Conservation (phyloP, 2,329 filamentous ascomycete genomes). For the Botryosphaeria dothidea region DNA sequence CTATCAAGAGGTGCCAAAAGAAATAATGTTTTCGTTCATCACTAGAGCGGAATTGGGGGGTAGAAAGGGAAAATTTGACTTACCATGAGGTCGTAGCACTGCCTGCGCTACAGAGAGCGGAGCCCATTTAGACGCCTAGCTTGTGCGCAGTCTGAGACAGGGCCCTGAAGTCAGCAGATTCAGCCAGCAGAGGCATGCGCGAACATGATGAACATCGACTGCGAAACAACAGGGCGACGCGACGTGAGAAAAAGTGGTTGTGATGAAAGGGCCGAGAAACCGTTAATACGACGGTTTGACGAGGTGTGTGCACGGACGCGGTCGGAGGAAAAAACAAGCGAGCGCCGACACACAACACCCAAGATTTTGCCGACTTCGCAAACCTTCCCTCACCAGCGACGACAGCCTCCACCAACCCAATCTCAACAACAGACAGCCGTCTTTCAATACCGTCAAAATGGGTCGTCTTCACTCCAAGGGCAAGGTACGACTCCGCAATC, state of each 20-base stretch:
- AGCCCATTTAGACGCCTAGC: no score
- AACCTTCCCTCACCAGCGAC: conserved; percentile 14
- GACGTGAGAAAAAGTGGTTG: background rate
- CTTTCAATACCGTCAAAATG: conserved; percentile 60
- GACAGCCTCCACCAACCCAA: conserved; percentile 25
- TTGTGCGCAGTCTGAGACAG: no score
- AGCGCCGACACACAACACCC: conserved; percentile 20
- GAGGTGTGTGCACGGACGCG: background rate
- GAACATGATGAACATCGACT: background rate
- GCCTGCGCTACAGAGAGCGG: no score
- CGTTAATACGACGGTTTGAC: background rate
- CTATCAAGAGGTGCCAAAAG: conserved; percentile 99
- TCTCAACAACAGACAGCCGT: conserved; percentile 22
- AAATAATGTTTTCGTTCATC: conserved; percentile 29
- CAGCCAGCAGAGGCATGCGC: background rate
- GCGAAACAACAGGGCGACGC: conserved; percentile 62
- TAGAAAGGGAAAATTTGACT: conserved; percentile 39
- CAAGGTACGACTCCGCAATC: conserved; percentile 2
- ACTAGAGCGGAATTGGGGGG: conserved; percentile 36
- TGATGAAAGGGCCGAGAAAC: background rate
- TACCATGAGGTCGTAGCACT: background rate
- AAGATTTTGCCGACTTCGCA: conserved; percentile 16
- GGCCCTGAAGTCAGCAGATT: background rate
- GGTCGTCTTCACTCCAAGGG: conserved; percentile 95
- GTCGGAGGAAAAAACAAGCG: conserved; percentile 26